phyloP scores from a whole-genome alignment of 306 rosid species.

The Senna tora region DNA sequence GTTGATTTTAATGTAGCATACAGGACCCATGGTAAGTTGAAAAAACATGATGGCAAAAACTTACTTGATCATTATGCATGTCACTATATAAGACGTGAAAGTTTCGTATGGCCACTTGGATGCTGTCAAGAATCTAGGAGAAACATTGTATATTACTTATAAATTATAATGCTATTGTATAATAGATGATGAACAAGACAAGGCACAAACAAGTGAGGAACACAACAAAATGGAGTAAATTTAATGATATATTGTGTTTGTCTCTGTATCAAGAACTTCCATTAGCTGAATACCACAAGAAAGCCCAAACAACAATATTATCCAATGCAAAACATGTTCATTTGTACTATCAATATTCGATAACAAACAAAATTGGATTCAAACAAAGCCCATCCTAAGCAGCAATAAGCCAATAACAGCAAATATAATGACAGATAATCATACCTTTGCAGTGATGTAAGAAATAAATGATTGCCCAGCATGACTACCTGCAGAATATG shows the following conservation, averaged over 20 bases:
- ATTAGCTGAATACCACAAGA: neutral
- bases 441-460: slow-evolving; percentile 81
- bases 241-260: neutral
- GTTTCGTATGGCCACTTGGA: slow-evolving; percentile 81
- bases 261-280: neutral
- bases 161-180: slow-evolving; percentile 10
- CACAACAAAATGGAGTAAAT: neutral
- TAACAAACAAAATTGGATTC: slow-evolving; percentile 7
- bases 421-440: slow-evolving; percentile 34
- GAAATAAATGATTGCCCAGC: slow-evolving; percentile 86
- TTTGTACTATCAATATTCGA: neutral
- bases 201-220: neutral
- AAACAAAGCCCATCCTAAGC: slow-evolving; percentile 23
- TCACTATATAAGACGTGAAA: slow-evolving; percentile 75
- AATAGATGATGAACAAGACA: slow-evolving; percentile 2
- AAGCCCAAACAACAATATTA: slow-evolving; percentile 30
- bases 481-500: slow-evolving; percentile 66
- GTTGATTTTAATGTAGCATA: slow-evolving; percentile 20
- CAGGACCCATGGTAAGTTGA: slow-evolving; percentile 8
- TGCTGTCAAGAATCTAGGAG: slow-evolving; percentile 81
- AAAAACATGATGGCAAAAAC: slow-evolving; percentile 12
- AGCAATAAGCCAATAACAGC: slow-evolving; percentile 16
- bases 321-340: slow-evolving; percentile 13
- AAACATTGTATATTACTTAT: slow-evolving; percentile 28
- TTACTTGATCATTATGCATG: slow-evolving; percentile 59